These are phyloP conservation scores for Phytomonas sp. DNA, from an alignment of 208 protist species.

Conservation along the genomic window DNA sequence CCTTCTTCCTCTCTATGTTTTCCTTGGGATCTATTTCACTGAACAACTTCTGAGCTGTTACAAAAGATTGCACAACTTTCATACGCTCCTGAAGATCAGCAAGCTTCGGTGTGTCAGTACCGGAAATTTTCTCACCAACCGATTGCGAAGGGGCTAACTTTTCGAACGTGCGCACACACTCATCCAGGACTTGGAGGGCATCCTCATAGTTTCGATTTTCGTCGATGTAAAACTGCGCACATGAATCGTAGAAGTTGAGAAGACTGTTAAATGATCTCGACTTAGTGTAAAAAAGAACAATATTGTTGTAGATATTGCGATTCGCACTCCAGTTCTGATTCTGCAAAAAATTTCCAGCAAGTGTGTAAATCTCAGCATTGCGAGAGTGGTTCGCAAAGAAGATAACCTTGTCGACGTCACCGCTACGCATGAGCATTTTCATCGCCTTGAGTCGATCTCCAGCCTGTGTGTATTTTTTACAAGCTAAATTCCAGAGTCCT, in stretches of 20 bases:
- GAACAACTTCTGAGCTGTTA: slow-evolving; percentile 53
- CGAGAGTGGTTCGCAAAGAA: slow-evolving; percentile 95
- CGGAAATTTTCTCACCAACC: neutral
- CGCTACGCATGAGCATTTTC: slow-evolving; percentile 95
- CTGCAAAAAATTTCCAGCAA: slow-evolving; percentile 96
- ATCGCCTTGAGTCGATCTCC: slow-evolving; percentile 95
- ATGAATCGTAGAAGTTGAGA: slow-evolving; percentile 89
- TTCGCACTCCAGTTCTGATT: slow-evolving; percentile 91
- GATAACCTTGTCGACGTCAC: slow-evolving; percentile 95
- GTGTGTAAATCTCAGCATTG: slow-evolving; percentile 91
- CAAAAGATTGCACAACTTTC: slow-evolving; percentile 40
- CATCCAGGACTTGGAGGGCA: slow-evolving; percentile 79
- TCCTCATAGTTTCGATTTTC: slow-evolving; percentile 94
- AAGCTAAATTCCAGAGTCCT: slow-evolving; percentile 86
- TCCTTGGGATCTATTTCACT: slow-evolving; percentile 27
- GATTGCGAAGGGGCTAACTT: slow-evolving; percentile 15
- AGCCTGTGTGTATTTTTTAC: slow-evolving; percentile 92
- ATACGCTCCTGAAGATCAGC: slow-evolving; percentile 31
- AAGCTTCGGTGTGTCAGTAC: neutral
- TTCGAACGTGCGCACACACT: slow-evolving; percentile 61
- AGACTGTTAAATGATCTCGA: slow-evolving; percentile 90
- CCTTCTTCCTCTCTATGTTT: slow-evolving; percentile 33
- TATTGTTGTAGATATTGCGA: slow-evolving; percentile 92
- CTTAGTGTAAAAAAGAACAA: slow-evolving; percentile 96
- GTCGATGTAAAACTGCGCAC: slow-evolving; percentile 94